Evolutionary conservation across 2,329 filamentous ascomycete genomes (phyloP).

Genomic region (Cercospora canescens): DNA sequence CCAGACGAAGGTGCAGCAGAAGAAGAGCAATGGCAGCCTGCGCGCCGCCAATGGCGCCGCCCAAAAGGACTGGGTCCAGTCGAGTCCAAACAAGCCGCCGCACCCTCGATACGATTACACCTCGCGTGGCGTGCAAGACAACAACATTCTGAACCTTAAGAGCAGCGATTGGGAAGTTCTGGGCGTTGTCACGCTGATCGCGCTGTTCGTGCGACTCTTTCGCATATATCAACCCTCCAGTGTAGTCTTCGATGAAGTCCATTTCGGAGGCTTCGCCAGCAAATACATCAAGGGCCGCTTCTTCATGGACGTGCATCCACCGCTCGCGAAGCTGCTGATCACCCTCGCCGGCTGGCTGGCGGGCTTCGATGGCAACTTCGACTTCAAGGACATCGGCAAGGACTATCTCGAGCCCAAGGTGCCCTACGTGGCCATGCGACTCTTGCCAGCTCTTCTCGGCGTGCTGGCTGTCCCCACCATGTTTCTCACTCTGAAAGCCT

Average conservation of each 20-base stretch:
- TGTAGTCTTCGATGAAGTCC: slow-evolving; percentile 98
- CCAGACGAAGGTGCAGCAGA: slow-evolving; percentile 18
- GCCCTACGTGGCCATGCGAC: slow-evolving; percentile 95
- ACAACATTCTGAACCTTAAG: slow-evolving; percentile 88
- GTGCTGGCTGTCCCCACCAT: slow-evolving; percentile 86
- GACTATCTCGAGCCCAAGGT: slow-evolving; percentile 94
- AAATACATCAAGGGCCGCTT: slow-evolving; percentile 99
- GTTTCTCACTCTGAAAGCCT: slow-evolving; percentile 90
- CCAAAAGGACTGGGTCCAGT: slow-evolving; percentile 24
- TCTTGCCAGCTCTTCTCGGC: slow-evolving; percentile 87
- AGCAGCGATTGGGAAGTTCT: slow-evolving; percentile 79
- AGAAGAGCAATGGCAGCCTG: slow-evolving; percentile 14
- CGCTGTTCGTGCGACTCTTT: slow-evolving; percentile 81
- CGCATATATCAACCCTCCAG: slow-evolving; percentile 94
- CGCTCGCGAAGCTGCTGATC: slow-evolving; percentile 93
- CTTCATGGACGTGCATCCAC: slow-evolving; percentile 99
- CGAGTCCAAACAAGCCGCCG: slow-evolving; percentile 36
- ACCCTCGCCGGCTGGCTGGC: slow-evolving; percentile 92
- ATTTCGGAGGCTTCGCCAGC: slow-evolving; percentile 96
- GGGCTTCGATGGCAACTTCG: slow-evolving; percentile 92
- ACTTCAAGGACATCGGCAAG: slow-evolving; percentile 99
- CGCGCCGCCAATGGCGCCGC: slow-evolving; percentile 19
- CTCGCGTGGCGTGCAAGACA: slow-evolving; percentile 78
- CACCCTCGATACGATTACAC: slow-evolving; percentile 58
- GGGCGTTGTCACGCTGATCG: slow-evolving; percentile 70